phyloP scores from a whole-genome alignment of 2,329 filamentous ascomycete genomes.

The Hypocreales sp. region DNA sequence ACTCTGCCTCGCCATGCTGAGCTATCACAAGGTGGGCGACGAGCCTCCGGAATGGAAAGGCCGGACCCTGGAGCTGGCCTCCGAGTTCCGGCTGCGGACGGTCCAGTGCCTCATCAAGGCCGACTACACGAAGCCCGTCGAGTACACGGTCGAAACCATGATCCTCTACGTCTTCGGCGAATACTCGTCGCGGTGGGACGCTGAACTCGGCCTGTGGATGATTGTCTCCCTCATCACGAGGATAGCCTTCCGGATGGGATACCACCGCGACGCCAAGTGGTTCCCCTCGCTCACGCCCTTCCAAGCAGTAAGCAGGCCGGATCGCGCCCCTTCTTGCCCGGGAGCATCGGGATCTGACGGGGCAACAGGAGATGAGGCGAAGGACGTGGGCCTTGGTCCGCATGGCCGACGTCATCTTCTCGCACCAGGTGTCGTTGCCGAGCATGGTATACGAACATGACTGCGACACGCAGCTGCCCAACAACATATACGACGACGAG shows the following conservation, averaged over 20 bases:
- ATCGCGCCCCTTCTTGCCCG: too few relatives aligned
- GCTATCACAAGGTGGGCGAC: constrained; percentile 64
- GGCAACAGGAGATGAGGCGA: constrained; percentile 49
- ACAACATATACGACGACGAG: constrained; percentile 71
- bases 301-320: constrained; percentile 46
- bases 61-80: constrained; percentile 41
- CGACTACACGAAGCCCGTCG: constrained; percentile 61
- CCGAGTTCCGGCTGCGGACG: constrained; percentile 53
- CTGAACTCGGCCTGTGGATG: constrained; percentile 51
- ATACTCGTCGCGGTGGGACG: constrained; percentile 57
- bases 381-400: constrained; percentile 56
- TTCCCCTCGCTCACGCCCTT: constrained; percentile 59
- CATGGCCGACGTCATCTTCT: constrained; percentile 62
- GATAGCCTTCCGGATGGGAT: constrained; percentile 53
- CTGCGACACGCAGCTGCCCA: constrained; percentile 59
- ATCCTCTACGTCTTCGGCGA: constrained; percentile 64
- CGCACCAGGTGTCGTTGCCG: constrained; percentile 52
- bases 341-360: constrained; percentile 2
- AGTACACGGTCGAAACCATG: constrained; percentile 66
- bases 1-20: constrained; percentile 62
- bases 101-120: constrained; percentile 64
- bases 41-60: constrained; percentile 67
- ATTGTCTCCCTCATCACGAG: constrained; percentile 39
- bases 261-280: constrained; percentile 63
- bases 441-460: constrained; percentile 60